Evolutionary conservation across 2,329 filamentous ascomycete genomes (phyloP), one percentile per base, ranked within the genome.

Genomic region (Pseudocercospora fijiensis): DNA sequence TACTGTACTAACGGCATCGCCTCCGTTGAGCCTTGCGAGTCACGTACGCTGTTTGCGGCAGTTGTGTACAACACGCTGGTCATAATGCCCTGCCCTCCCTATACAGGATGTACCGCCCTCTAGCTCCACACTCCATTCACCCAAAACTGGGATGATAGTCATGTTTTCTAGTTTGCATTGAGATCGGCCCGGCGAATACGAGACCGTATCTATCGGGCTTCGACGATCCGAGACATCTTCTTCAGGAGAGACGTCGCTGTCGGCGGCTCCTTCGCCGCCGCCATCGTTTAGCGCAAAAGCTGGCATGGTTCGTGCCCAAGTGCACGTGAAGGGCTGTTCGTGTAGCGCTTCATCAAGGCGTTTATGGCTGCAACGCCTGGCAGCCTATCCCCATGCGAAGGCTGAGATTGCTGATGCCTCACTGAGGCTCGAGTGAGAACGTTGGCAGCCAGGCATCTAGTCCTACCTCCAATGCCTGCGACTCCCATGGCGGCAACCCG

Each of bases 371-470:
- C 45, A 49, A 26, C 20, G 45, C 24, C 24, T 13, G 45, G 24
- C 45, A 49, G 20, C 45, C 45, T 49, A 22, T 22, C 45, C 33
- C 9, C 22, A 11, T 22, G 16, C 27, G 57, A 28, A 20, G 13
- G 41, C 30, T 27, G 22, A 16, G n/a, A 18, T 24, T 30, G 28
- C 27, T 43, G 45, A 22, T 60, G 43, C n/a, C 8, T 27, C 51
- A 28, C 58, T 41, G 67, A n/a, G 63, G 60, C 30, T 68, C 64
- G 22, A 67, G 53, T 22, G 67, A 51, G 45, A 70, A 70, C 5
- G 64, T 67, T 11, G 66, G 66, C 11, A 71, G 53, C 69, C 69
- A 71, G 24, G 69, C 69, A 49, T 71, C 69, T 33, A 71, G 63
- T 62, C 65, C 66, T 18, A 66, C 67, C 26, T 71, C 69, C n/a